phyloP scores from a whole-genome alignment of 2,329 filamentous ascomycete genomes.

The Kalmusia sp. region DNA sequence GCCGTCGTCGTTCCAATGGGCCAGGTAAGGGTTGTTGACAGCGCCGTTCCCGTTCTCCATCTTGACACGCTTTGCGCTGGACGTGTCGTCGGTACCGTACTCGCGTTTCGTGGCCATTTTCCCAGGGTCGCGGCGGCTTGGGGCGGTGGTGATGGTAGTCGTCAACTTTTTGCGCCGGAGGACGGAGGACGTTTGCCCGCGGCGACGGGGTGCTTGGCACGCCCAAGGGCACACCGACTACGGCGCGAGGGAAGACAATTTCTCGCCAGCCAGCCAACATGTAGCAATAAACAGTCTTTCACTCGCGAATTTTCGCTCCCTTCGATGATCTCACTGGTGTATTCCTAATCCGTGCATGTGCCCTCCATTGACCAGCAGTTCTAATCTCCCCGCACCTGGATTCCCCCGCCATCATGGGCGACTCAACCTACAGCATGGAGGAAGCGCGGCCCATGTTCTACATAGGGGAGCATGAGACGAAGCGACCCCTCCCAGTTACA shows the following conservation, averaged over 20 bases:
- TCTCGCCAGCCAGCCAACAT: conserved; percentile 19
- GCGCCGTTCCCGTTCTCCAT: conserved; percentile 49
- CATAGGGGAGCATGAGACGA: conserved; percentile 76
- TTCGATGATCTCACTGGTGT: neutral
- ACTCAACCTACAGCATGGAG: conserved; percentile 40
- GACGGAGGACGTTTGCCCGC: conserved; percentile 17
- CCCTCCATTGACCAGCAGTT: neutral
- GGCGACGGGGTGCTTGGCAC: conserved; percentile 8
- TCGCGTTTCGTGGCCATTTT: conserved; percentile 65
- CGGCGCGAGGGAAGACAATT: conserved; percentile 3
- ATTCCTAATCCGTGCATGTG: neutral
- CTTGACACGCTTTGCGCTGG: conserved; percentile 60
- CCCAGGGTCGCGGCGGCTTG: conserved; percentile 4
- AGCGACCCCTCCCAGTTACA: conserved; percentile 65
- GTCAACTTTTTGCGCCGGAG: neutral
- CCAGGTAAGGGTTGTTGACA: conserved; percentile 83
- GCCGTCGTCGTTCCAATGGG: conserved; percentile 76
- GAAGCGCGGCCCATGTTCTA: conserved; percentile 64
- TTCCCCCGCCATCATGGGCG: conserved; percentile 32
- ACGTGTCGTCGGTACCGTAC: conserved; percentile 55
- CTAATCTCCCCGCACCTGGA: neutral
- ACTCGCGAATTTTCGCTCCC: neutral
- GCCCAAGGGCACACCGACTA: conserved; percentile 1
- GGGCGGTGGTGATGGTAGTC: conserved; percentile 5
- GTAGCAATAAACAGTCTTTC: conserved; percentile 5